phyloP scores from a whole-genome alignment of 306 rosid genomes.

The Gynostemma pentaphyllum region DNA sequence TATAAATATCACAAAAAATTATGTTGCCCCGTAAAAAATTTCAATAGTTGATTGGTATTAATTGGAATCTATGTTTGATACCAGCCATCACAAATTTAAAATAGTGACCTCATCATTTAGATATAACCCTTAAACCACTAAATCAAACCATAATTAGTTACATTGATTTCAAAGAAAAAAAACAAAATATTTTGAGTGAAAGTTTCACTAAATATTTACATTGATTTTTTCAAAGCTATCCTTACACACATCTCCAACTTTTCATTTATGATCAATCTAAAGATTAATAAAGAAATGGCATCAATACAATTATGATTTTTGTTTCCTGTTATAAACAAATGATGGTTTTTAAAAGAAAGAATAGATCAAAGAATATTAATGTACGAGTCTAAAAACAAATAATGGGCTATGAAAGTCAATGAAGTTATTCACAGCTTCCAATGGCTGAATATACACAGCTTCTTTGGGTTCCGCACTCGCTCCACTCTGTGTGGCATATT shows the following conservation, averaged over 20 bases:
- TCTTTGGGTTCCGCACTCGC: conserved; percentile 89
- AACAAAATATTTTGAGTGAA: neutral
- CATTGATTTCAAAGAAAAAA: too few relatives aligned
- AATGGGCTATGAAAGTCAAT: conserved; percentile 51
- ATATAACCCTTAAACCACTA: too few relatives aligned
- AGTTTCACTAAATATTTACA: neutral
- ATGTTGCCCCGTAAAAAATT: too few relatives aligned
- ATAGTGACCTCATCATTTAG: too few relatives aligned
- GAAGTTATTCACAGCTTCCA: conserved; percentile 45
- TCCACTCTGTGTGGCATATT: conserved; percentile 86
- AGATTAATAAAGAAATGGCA: neutral
- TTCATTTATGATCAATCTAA: neutral
- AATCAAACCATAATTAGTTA: too few relatives aligned
- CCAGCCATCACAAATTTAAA: too few relatives aligned
- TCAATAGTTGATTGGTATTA: too few relatives aligned
- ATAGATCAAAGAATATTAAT: conserved; percentile 16
- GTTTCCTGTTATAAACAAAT: neutral
- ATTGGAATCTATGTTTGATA: too few relatives aligned
- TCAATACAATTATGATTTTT: neutral
- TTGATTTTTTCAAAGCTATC: neutral
- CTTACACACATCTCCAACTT: neutral
- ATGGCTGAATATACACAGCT: conserved; percentile 43
- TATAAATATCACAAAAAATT: too few relatives aligned
- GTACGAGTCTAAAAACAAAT: conserved; percentile 54
- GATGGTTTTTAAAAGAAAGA: neutral